Evolutionary conservation across 306 rosid genomes (phyloP).

Genomic region (Morella rubra): DNA sequence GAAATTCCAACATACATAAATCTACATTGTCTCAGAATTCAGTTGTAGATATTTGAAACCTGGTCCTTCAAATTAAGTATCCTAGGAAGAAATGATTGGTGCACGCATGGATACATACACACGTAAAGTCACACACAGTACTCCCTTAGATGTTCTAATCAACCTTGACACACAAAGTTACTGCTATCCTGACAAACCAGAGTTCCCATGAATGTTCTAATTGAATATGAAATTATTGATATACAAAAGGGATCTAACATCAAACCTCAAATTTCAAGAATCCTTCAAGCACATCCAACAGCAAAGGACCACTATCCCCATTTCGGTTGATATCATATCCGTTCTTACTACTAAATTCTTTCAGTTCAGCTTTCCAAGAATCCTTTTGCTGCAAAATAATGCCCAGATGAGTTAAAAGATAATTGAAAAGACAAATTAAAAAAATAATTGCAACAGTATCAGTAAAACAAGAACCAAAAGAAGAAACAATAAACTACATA

Average conservation of each 20-base stretch:
- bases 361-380: conserved; percentile 88
- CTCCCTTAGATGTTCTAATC: background rate
- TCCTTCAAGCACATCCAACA: conserved; percentile 97
- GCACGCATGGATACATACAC: background rate
- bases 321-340: conserved; percentile 95
- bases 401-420: background rate
- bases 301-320: conserved; percentile 88
- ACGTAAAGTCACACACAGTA: background rate
- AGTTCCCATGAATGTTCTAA: background rate
- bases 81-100: background rate
- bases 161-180: background rate
- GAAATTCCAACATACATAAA: background rate
- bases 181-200: background rate
- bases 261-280: conserved; percentile 97
- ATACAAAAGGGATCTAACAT: conserved; percentile 10
- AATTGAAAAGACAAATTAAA: background rate
- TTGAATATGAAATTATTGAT: background rate
- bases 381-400: conserved; percentile 74
- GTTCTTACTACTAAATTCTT: conserved; percentile 88
- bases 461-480: background rate
- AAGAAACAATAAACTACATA: conserved; percentile 5
- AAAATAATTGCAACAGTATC: conserved; percentile 10
- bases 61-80: background rate
- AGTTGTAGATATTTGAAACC: background rate
- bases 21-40: background rate